Percentiles rank a stretch among this genome's conserved stretches.
These are phyloP conservation scores for Neurospora pannonica DNA, from an alignment of 495 filamentous ascomycete genomes.

Conservation along the genomic window DNA sequence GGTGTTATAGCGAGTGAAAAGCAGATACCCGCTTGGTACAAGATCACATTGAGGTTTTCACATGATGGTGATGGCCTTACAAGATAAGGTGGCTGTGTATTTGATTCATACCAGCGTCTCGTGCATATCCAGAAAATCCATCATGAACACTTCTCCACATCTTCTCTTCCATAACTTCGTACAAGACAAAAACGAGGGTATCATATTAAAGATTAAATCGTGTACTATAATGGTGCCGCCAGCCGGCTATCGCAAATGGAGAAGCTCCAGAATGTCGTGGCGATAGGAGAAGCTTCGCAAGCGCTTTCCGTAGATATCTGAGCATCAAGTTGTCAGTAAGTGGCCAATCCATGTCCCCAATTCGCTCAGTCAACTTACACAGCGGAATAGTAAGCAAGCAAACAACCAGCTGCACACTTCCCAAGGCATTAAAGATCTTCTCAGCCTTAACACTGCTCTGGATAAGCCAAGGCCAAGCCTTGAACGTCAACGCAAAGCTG, in stretches of 20 bases:
- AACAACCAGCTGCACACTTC: constrained; percentile 64
- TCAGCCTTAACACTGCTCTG: constrained; percentile 44
- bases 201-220: neutral
- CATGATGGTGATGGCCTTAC: neutral
- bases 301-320: constrained; percentile 75
- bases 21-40: neutral
- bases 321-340: constrained; percentile 39
- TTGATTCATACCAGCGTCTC: neutral
- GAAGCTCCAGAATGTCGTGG: constrained; percentile 58
- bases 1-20: neutral
- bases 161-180: neutral
- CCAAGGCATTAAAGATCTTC: constrained; percentile 55
- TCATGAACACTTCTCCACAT: neutral
- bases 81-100: neutral
- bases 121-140: neutral
- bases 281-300: constrained; percentile 62
- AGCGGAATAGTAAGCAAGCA: constrained; percentile 68
- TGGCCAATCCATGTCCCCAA: neutral
- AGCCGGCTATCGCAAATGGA: constrained; percentile 16
- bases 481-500: constrained; percentile 74
- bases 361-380: constrained; percentile 34
- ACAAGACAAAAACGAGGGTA: neutral
- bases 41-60: neutral
- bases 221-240: neutral
- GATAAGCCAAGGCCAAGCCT: constrained; percentile 73